Evolutionary conservation across 73 alveolate genomes (phyloP).

Genomic region (Symbiodinium pilosum): DNA sequence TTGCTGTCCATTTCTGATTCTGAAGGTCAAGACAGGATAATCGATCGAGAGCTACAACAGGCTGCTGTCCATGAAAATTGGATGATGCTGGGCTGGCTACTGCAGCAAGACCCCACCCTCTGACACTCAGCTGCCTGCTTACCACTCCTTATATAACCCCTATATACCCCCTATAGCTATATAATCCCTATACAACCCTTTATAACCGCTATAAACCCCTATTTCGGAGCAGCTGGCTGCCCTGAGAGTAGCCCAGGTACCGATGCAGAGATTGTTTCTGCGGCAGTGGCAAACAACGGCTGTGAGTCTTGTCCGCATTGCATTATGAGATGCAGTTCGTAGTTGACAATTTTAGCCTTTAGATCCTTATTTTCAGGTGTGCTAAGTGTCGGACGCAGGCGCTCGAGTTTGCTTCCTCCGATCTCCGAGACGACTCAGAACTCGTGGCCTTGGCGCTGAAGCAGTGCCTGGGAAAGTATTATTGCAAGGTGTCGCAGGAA

Average conservation of each 20-base stretch:
- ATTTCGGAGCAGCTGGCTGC: background rate
- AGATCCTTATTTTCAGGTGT: too few species aligned
- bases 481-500: too few species aligned
- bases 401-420: constrained; percentile 51
- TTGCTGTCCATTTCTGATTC: too few species aligned
- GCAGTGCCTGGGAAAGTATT: background rate
- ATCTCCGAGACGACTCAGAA: constrained; percentile 36
- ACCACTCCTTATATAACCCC: too few species aligned
- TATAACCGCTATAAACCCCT: background rate
- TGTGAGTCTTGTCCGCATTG: background rate
- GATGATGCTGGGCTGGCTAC: constrained; percentile 23
- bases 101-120: background rate
- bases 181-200: background rate
- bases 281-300: background rate
- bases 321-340: too few species aligned
- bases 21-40: constrained; percentile 1
- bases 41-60: constrained; percentile 1
- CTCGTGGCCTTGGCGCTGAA: constrained; percentile 52
- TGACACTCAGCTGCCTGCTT: background rate
- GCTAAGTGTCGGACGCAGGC: too few species aligned
- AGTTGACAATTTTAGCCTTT: too few species aligned
- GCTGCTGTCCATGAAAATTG: constrained; percentile 33
- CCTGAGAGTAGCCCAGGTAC: too few species aligned
- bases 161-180: background rate
- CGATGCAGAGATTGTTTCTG: background rate